Evolutionary conservation across 2,329 filamentous ascomycete species (phyloP).

Genomic region (Fusarium sp.): DNA sequence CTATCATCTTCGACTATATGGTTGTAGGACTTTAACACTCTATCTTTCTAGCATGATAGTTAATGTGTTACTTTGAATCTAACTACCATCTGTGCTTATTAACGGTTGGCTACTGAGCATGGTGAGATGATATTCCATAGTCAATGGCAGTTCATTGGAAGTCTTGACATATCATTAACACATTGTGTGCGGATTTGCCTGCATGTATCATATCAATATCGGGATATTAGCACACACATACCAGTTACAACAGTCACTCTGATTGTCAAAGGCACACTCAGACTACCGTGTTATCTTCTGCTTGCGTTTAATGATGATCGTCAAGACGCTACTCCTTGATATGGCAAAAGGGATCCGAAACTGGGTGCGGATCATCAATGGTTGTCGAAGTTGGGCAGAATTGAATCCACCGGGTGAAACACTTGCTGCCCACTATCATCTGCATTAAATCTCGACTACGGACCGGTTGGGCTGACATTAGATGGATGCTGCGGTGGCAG

Average conservation of each 20-base stretch:
- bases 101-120: background rate
- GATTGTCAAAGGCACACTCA: background rate
- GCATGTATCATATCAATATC: background rate
- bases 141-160: too few species aligned
- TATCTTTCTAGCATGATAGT: background rate
- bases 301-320: constrained; percentile 13
- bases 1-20: constrained; percentile 3
- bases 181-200: background rate
- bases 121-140: too few species aligned
- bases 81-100: background rate
- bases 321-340: constrained; percentile 17
- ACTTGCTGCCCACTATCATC: background rate
- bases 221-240: background rate
- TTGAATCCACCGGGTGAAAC: background rate
- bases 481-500: background rate
- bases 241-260: background rate
- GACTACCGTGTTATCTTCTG: background rate
- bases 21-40: background rate
- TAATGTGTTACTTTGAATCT: background rate
- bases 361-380: constrained; percentile 19
- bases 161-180: background rate
- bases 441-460: background rate
- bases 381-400: constrained; percentile 7
- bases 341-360: constrained; percentile 11
- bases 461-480: background rate